These are phyloP conservation scores for Ascochyta clinopodiicola DNA, from an alignment of 2,329 filamentous ascomycete species.

Conservation along the genomic window DNA sequence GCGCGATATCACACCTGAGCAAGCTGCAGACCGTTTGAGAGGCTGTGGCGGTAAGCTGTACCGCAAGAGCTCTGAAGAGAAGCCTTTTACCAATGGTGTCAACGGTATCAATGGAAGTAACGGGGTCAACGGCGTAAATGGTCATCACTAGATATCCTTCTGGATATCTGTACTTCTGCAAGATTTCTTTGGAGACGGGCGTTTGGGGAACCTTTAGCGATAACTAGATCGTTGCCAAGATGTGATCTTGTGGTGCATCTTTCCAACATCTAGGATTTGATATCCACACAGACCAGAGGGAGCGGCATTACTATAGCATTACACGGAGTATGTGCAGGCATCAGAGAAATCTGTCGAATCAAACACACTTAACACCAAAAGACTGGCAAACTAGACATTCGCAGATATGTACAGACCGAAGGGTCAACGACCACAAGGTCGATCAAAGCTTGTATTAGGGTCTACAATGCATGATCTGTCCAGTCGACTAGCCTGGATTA, in stretches of 20 bases:
- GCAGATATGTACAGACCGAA: background rate
- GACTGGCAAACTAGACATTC: background rate
- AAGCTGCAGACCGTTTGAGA: slow-evolving; percentile 80
- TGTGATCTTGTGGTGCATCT: background rate
- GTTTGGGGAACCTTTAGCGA: slow-evolving; percentile 6
- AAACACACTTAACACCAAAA: background rate
- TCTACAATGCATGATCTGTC: background rate
- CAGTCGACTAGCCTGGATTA: background rate
- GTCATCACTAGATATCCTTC: slow-evolving; percentile 15
- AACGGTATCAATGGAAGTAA: slow-evolving; percentile 29
- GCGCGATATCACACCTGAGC: slow-evolving; percentile 95
- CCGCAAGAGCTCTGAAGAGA: slow-evolving; percentile 61
- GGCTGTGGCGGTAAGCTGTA: slow-evolving; percentile 84
- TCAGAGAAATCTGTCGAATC: background rate
- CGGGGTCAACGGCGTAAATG: slow-evolving; percentile 21
- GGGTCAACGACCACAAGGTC: background rate
- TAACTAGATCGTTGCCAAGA: background rate
- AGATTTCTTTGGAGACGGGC: background rate
- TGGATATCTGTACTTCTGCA: background rate
- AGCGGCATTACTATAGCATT: slow-evolving; percentile 12
- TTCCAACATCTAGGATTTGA: background rate
- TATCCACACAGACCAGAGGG: background rate
- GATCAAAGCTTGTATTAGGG: background rate
- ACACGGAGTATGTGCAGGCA: slow-evolving; percentile 5
- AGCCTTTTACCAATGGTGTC: slow-evolving; percentile 9